Percentiles rank a stretch among this genome's conserved stretches.
phyloP scores from a whole-genome alignment of 768 basidiomycete species.

The Psilocybe sp. region DNA sequence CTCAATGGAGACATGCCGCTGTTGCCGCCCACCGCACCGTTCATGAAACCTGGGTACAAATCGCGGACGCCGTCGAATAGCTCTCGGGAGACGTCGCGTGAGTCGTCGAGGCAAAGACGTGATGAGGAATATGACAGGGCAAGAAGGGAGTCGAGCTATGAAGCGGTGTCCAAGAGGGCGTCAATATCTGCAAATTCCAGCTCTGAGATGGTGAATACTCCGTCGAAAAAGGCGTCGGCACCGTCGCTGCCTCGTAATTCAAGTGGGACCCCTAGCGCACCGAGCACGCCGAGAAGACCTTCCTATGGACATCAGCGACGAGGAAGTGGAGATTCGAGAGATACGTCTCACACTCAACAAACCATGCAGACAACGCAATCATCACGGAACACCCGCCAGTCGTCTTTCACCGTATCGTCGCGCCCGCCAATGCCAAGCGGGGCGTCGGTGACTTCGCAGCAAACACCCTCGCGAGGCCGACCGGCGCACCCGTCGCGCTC shows the following conservation, averaged over 20 bases:
- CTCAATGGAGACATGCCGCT: constrained; percentile 60
- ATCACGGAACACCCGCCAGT: too few relatives aligned
- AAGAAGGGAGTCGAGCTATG: too few relatives aligned
- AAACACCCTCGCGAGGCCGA: constrained; percentile 2
- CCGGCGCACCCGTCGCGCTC: constrained; percentile 13
- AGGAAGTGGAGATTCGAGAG: constrained; percentile 23
- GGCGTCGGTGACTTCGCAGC: constrained; percentile 11
- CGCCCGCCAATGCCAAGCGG: not conserved
- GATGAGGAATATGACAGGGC: too few relatives aligned
- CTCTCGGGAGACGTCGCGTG: constrained; percentile 27
- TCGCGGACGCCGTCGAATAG: constrained; percentile 19
- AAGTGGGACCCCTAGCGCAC: constrained; percentile 1
- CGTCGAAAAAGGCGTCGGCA: constrained; percentile 2
- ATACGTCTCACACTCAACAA: constrained; percentile 10
- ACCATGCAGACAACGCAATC: not conserved
- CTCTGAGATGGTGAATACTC: too few relatives aligned
- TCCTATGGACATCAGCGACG: constrained; percentile 9
- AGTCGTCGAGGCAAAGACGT: constrained; percentile 21
- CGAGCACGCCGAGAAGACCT: too few relatives aligned
- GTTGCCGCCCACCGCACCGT: constrained; percentile 70
- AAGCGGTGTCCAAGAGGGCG: too few relatives aligned
- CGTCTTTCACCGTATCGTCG: too few relatives aligned
- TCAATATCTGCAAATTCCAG: too few relatives aligned
- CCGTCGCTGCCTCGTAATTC: constrained; percentile 12
- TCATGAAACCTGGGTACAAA: constrained; percentile 66